Percentiles rank a stretch among this genome's conserved stretches.
Evolutionary conservation across 129 eudicot species (phyloP).

Genomic region (Flaveria ramosissima): DNA sequence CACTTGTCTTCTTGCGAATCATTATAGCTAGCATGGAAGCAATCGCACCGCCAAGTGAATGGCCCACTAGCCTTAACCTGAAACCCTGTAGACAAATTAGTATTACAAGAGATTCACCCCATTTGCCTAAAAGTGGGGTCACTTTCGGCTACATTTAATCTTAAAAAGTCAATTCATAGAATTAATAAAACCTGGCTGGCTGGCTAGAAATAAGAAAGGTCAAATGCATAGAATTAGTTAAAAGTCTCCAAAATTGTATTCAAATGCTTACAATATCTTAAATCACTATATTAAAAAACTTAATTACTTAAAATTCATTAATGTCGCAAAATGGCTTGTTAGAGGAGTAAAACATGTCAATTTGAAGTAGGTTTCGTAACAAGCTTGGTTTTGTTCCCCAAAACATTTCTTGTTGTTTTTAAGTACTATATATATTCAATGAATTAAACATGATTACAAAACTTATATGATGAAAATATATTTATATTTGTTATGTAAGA

Average conservation of each 20-base stretch:
- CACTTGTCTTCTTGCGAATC: constrained; percentile 65
- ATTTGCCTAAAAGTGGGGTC: neutral
- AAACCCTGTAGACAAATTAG: constrained; percentile 87
- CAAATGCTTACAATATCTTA: neutral
- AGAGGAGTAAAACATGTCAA: neutral
- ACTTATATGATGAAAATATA: too few relatives aligned
- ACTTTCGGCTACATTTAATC: neutral
- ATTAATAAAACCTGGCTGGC: neutral
- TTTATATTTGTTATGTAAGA: too few relatives aligned
- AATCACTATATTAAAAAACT: neutral
- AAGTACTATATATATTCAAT: too few relatives aligned
- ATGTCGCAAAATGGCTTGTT: neutral
- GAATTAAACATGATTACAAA: too few relatives aligned
- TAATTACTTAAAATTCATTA: neutral
- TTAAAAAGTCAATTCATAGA: neutral
- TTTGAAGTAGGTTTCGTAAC: neutral
- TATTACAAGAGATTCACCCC: constrained; percentile 15
- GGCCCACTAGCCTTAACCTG: constrained; percentile 97
- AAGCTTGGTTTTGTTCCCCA: neutral
- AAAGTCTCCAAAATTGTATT: neutral
- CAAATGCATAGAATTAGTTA: neutral
- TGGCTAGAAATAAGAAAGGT: neutral
- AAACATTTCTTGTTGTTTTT: neutral
- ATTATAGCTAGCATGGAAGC: constrained; percentile 90
- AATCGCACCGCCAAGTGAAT: constrained; percentile 94